Base-by-base conservation (phyloP, 768 basidiomycete genomes). In the Naganishia kalamii region DNA sequence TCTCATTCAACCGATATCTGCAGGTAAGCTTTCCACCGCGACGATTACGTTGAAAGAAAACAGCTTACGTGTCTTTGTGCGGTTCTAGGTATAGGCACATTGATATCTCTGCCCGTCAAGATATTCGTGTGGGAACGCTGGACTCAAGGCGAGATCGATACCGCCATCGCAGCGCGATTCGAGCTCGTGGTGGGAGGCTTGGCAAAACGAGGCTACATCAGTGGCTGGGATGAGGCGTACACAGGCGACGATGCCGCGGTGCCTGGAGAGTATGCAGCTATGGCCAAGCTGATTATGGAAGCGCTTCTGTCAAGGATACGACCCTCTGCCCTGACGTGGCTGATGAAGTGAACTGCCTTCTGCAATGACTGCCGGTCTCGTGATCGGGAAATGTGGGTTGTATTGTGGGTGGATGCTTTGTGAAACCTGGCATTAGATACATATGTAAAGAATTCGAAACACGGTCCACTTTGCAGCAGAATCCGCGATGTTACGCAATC, bases 221-320 rank as follows among this genome's bases (percentile, higher is more conserved):
- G 54, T 37, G 54, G 54, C 5, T 57, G 54, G 54, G 54, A 57
- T 5, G 54, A 57, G 23, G 21, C 35, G 37, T 57, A 57, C 30
- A 40, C 54, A 17, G 54, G 40, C 19, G 54, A 57, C 6, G 54
- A 57, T 35, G 54, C 35, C 13, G 54, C 10, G 23, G 37, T 57
- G n/a, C 54, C 54, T 12, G 13, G 10, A 5, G 54, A 57, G 32
- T 57, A 57, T 57, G 54, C 35, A 23, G 54, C 35, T 7, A 57
- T 57, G 54, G 54, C 54, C 3, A 57, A 40, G 54, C 54, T 57
- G 5, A 35, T 57, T 7, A 57, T 57, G 54, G 54, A 57, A 15
- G 54, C 54, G 54, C 37, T 57, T 19, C 37, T 57, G 54, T 57
- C 35, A 4, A 35, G 54, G 23, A 57, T 57, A n/a, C 54, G 54